Conservation (phyloP, 352 stramenopile genomes). For the Phytophthora cajani region DNA sequence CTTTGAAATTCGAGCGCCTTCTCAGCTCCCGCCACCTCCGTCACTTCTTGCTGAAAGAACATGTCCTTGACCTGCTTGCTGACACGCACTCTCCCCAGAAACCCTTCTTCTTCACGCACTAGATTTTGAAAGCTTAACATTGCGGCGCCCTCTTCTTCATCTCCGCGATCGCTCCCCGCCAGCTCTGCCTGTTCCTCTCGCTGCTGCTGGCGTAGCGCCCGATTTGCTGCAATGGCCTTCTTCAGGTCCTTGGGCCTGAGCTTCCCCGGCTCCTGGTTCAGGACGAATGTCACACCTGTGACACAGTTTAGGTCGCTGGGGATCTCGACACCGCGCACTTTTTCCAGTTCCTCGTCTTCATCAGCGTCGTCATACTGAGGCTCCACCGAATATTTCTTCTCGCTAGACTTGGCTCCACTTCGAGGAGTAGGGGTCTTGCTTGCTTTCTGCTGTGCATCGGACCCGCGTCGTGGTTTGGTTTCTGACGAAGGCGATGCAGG, state of each 20-base stretch:
- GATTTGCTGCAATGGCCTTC: conserved; percentile 83
- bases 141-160: conserved; percentile 20
- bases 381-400: conserved; percentile 15
- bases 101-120: conserved; percentile 54
- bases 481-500: conserved; percentile 6
- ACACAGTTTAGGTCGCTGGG: conserved; percentile 63
- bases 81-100: conserved; percentile 45
- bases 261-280: conserved; percentile 91
- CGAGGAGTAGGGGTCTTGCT: conserved; percentile 8
- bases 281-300: conserved; percentile 78
- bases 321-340: conserved; percentile 74
- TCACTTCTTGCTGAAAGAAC: conserved; percentile 85
- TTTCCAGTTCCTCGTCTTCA: conserved; percentile 33
- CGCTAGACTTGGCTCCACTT: conserved; percentile 7
- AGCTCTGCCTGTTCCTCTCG: conserved; percentile 69
- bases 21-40: conserved; percentile 74
- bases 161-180: conserved; percentile 11
- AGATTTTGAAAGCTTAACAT: conserved; percentile 63
- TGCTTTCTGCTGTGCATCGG: conserved; percentile 11
- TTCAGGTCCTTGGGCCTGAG: conserved; percentile 92
- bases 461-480: conserved; percentile 9
- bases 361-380: conserved; percentile 12
- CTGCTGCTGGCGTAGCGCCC: conserved; percentile 66
- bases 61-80: conserved; percentile 73
- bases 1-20: conserved; percentile 89